phyloP scores from a whole-genome alignment of 106 monocot genomes.

The Acorus calamus region DNA sequence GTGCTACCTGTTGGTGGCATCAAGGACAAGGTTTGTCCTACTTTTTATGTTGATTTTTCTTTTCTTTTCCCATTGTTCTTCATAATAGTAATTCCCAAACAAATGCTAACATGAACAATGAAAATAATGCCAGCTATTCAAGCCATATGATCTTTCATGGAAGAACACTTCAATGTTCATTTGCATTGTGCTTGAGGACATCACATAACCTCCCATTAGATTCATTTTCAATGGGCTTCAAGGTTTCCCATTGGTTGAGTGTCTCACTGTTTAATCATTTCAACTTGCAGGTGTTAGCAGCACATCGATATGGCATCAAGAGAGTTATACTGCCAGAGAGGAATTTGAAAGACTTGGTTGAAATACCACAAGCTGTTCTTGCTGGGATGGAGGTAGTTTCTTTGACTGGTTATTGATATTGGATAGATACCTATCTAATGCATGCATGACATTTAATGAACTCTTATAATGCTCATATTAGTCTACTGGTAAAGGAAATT shows the following conservation, averaged over 20 bases:
- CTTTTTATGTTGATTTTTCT: background rate
- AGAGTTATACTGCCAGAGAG: conserved; percentile 86
- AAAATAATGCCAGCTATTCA: background rate
- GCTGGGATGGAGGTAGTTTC: conserved; percentile 68
- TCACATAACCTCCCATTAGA: too few species aligned
- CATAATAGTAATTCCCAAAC: background rate
- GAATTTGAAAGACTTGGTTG: conserved; percentile 86
- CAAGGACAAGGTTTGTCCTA: conserved; percentile 69
- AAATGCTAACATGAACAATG: background rate
- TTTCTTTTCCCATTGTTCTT: background rate
- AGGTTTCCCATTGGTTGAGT: too few species aligned
- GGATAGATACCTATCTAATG: too few species aligned
- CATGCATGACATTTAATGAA: too few species aligned
- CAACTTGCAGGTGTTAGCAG: conserved; percentile 69
- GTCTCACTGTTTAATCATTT: background rate
- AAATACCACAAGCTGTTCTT: conserved; percentile 71
- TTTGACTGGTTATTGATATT: too few species aligned
- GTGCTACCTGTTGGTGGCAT: conserved; percentile 93
- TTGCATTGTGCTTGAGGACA: too few species aligned
- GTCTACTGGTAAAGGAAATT: too few species aligned
- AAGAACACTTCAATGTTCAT: too few species aligned
- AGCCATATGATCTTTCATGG: too few species aligned
- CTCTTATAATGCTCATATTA: too few species aligned
- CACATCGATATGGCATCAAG: conserved; percentile 93
- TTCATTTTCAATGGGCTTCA: too few species aligned